A percentile compares a stretch with the other conserved stretches of the same genome.
Evolutionary conservation across 345 rosid species (phyloP).

Genomic region (Jatropha curcas): DNA sequence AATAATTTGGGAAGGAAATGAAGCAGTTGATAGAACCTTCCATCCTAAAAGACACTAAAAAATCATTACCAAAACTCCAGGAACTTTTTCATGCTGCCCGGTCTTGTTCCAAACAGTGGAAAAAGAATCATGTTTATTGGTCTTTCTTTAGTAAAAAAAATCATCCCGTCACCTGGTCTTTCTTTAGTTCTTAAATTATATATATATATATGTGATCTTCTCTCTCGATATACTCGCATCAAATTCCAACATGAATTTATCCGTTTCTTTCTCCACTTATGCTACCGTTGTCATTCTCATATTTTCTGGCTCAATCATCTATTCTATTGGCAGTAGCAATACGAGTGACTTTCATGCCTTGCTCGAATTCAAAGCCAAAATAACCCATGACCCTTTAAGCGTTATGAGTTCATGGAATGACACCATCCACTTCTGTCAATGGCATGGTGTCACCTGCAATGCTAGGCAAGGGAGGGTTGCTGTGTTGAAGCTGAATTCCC

Average conservation of each 20-base stretch:
- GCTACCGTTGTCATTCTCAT: background rate
- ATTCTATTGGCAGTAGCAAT: background rate
- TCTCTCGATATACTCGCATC: no score
- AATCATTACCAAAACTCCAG: no score
- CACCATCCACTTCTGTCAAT: slow-evolving; percentile 17
- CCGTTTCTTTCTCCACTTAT: background rate
- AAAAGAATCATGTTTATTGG: no score
- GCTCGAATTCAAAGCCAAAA: slow-evolving; percentile 3
- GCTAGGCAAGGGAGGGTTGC: slow-evolving; percentile 12
- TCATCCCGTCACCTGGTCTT: no score
- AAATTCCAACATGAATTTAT: background rate
- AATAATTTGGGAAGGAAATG: no score
- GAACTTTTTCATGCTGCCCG: no score
- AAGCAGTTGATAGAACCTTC: no score
- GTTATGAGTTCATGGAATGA: slow-evolving; percentile 12
- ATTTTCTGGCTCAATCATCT: background rate
- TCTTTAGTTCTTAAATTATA: no score
- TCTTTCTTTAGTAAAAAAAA: no score
- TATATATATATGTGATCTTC: no score
- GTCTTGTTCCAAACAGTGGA: no score
- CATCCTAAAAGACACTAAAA: no score
- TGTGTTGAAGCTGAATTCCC: background rate
- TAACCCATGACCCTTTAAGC: background rate
- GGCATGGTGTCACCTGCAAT: slow-evolving; percentile 7
- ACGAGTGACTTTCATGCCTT: slow-evolving; percentile 6